Conservation (phyloP, 1,284 basidiomycete genomes). For the Inonotus hispidus region DNA sequence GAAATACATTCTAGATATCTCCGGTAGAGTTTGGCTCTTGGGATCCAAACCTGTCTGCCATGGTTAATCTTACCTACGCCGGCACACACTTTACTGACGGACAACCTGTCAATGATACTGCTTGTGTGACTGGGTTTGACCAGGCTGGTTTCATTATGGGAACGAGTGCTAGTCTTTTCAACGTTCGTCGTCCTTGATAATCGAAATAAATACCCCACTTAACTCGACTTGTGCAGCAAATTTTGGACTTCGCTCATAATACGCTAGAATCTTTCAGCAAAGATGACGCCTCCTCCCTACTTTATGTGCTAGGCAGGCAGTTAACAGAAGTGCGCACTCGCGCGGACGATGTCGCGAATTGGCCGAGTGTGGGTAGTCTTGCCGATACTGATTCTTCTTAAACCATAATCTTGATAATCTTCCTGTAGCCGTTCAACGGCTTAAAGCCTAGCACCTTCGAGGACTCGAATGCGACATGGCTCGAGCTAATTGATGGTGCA, state of each 20-base stretch:
- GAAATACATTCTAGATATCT: too few species aligned
- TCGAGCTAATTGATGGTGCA: slow-evolving; percentile 56
- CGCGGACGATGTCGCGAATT: slow-evolving; percentile 58
- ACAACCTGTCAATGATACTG: slow-evolving; percentile 40
- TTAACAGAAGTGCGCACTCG: slow-evolving; percentile 44
- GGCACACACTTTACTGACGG: slow-evolving; percentile 56
- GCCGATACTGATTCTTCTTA: background rate
- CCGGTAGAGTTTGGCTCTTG: slow-evolving; percentile 65
- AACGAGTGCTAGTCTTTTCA: slow-evolving; percentile 58
- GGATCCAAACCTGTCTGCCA: slow-evolving; percentile 58
- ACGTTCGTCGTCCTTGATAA: slow-evolving; percentile 30
- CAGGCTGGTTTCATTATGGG: slow-evolving; percentile 64
- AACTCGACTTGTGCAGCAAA: slow-evolving; percentile 33
- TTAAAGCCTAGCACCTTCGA: slow-evolving; percentile 35
- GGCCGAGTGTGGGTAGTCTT: slow-evolving; percentile 47
- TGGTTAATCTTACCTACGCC: slow-evolving; percentile 50
- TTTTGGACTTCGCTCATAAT: slow-evolving; percentile 41
- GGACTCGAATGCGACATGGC: slow-evolving; percentile 44
- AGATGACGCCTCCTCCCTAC: slow-evolving; percentile 33
- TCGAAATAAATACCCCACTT: background rate
- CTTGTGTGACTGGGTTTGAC: slow-evolving; percentile 62
- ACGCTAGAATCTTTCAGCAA: slow-evolving; percentile 36
- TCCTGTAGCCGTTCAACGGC: slow-evolving; percentile 44
- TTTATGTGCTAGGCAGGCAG: slow-evolving; percentile 44
- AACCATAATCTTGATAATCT: background rate